Evolutionary conservation across 2,329 filamentous ascomycete species (phyloP).

Genomic region (Ophiosphaerella korrae): DNA sequence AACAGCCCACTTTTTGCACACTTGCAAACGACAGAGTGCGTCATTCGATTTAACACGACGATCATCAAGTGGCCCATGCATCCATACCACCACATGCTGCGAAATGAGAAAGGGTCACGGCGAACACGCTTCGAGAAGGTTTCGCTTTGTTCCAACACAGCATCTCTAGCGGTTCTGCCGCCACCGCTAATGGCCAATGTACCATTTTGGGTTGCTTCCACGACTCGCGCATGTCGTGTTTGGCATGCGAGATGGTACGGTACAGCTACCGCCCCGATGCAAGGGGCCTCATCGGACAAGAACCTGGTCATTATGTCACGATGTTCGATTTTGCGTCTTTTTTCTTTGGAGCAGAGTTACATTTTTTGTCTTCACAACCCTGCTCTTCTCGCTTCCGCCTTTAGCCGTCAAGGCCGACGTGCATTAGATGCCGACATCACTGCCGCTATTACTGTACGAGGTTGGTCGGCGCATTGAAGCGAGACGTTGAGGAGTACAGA

Average conservation of each 20-base stretch:
- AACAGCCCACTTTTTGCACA: conserved; percentile 14
- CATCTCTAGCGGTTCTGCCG: conserved; percentile 7
- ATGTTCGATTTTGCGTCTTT: conserved; percentile 1
- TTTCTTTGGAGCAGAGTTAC: background rate
- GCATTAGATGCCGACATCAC: conserved; percentile 9
- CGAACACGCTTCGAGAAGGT: conserved; percentile 40
- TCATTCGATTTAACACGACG: conserved; percentile 39
- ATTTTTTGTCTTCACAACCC: conserved; percentile 14
- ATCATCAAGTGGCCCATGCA: conserved; percentile 35
- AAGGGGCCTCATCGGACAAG: conserved; percentile 2
- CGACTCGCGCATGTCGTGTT: conserved; percentile 3
- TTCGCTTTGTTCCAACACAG: conserved; percentile 29
- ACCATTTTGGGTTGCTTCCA: conserved; percentile 2
- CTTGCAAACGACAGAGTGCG: conserved; percentile 22
- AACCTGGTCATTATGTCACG: background rate
- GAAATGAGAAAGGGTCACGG: conserved; percentile 29
- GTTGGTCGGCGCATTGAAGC: conserved; percentile 19
- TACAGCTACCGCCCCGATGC: conserved; percentile 5
- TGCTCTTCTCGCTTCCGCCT: conserved; percentile 22
- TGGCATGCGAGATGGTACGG: conserved; percentile 2
- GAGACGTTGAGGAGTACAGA: conserved; percentile 10
- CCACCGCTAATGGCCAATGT: conserved; percentile 4
- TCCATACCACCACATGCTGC: conserved; percentile 16
- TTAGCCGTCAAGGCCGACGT: conserved; percentile 18
- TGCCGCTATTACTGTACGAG: conserved; percentile 19